Percentiles rank a stretch among this genome's conserved stretches.
These are phyloP conservation scores for Talaromyces verruculosus DNA, from an alignment of 2,329 filamentous ascomycete genomes.

Conservation along the genomic window DNA sequence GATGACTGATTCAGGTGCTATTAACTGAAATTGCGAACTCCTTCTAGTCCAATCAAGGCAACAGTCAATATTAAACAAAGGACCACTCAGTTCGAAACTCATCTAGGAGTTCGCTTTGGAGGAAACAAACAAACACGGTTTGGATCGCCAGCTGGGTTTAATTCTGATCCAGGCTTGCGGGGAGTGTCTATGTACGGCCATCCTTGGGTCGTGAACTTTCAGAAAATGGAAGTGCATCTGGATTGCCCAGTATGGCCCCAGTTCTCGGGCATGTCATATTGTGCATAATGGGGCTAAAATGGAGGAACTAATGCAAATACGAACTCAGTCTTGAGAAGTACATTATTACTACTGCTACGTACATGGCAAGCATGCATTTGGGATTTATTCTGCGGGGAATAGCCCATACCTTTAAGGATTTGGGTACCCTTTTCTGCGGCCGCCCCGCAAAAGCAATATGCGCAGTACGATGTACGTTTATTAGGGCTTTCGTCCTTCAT, in stretches of 20 bases:
- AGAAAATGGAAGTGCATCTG: background rate
- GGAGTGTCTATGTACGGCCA: background rate
- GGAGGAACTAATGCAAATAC: background rate
- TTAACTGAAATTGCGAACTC: background rate
- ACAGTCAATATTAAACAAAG: background rate
- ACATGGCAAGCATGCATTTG: background rate
- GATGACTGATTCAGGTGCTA: background rate
- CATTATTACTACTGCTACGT: background rate
- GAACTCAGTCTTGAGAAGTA: background rate
- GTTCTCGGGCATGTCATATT: background rate
- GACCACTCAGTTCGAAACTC: background rate
- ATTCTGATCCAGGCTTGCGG: background rate
- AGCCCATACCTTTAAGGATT: background rate
- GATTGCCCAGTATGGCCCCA: background rate
- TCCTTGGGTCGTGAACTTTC: background rate
- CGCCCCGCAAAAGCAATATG: background rate
- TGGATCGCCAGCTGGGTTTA: background rate
- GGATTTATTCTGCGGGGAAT: no score
- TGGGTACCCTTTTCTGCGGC: background rate
- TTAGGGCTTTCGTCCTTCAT: background rate
- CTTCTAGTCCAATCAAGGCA: background rate
- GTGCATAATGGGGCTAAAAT: conserved; percentile 4
- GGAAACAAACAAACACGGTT: background rate
- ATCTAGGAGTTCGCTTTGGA: no score
- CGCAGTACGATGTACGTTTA: background rate